phyloP scores from a whole-genome alignment of 176 grass and related monocot species.

The Ensete glaucum region DNA sequence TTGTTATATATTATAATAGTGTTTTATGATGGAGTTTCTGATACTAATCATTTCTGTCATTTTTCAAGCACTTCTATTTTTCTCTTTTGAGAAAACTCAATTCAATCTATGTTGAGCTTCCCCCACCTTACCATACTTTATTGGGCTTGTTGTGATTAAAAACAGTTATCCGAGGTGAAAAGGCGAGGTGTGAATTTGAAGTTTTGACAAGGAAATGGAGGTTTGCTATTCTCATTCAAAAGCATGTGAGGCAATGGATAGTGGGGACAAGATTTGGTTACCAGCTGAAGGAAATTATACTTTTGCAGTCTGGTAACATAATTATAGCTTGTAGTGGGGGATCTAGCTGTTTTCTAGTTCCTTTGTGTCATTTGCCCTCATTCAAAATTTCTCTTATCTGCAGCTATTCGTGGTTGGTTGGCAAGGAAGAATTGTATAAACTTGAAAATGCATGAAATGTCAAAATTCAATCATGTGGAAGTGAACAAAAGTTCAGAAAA shows the following conservation, averaged over 20 bases:
- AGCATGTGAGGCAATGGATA: slow-evolving; percentile 50
- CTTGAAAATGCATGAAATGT: slow-evolving; percentile 35
- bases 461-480: slow-evolving; percentile 20
- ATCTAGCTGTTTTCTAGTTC: slow-evolving; percentile 22
- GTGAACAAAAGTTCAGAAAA: slow-evolving; percentile 21
- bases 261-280: slow-evolving; percentile 39
- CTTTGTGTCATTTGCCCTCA: background rate
- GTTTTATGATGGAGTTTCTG: background rate
- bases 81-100: background rate
- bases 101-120: background rate
- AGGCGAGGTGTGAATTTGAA: slow-evolving; percentile 46
- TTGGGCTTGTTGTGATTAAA: background rate
- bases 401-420: slow-evolving; percentile 68
- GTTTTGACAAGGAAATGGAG: slow-evolving; percentile 63
- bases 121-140: background rate
- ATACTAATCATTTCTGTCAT: background rate
- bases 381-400: background rate
- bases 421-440: slow-evolving; percentile 50
- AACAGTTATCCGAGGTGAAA: slow-evolving; percentile 79
- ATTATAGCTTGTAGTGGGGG: slow-evolving; percentile 23
- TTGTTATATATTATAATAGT: background rate
- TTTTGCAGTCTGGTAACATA: slow-evolving; percentile 77
- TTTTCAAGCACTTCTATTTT: background rate
- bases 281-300: slow-evolving; percentile 51
- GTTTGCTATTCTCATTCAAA: slow-evolving; percentile 79